Conservation (phyloP, 2,329 filamentous ascomycete genomes). For the Colletotrichum gigasporum region DNA sequence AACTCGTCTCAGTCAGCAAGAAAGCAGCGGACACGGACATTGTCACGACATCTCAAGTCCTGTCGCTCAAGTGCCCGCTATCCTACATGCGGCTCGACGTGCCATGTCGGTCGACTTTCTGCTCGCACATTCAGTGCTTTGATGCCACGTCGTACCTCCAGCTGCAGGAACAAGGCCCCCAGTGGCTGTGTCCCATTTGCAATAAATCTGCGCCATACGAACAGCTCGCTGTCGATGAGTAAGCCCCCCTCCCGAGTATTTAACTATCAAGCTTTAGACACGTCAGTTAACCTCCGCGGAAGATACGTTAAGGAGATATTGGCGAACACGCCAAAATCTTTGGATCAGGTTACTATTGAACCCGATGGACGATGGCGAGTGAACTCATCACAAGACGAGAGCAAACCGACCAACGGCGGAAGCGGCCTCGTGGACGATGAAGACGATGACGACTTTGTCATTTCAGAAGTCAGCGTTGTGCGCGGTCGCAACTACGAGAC, state of each 20-base stretch:
- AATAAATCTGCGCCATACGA: slow-evolving; percentile 85
- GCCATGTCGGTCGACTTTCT: slow-evolving; percentile 82
- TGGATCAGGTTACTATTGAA: slow-evolving; percentile 90
- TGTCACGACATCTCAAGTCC: slow-evolving; percentile 84
- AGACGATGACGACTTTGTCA: slow-evolving; percentile 59
- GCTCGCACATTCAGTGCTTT: slow-evolving; percentile 93
- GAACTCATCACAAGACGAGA: slow-evolving; percentile 46
- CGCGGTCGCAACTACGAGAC: slow-evolving; percentile 46
- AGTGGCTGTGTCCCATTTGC: slow-evolving; percentile 96
- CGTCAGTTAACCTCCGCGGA: slow-evolving; percentile 28
- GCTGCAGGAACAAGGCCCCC: slow-evolving; percentile 93
- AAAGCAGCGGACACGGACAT: slow-evolving; percentile 90
- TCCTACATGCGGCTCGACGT: slow-evolving; percentile 84
- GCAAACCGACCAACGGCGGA: slow-evolving; percentile 32
- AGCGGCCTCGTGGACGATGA: slow-evolving; percentile 43
- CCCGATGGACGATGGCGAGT: slow-evolving; percentile 81
- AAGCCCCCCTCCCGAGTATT: no score
- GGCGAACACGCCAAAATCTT: slow-evolving; percentile 71
- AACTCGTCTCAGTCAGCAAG: slow-evolving; percentile 69
- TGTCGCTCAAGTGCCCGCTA: slow-evolving; percentile 93
- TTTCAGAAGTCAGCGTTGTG: slow-evolving; percentile 53
- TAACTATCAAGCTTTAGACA: neutral
- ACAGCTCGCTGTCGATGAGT: slow-evolving; percentile 87
- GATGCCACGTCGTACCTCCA: slow-evolving; percentile 93
- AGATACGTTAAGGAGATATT: slow-evolving; percentile 92